Percentiles rank a stretch among this genome's conserved stretches.
Conservation (phyloP, 1,284 basidiomycete species). For the Moesziomyces aphidis region DNA sequence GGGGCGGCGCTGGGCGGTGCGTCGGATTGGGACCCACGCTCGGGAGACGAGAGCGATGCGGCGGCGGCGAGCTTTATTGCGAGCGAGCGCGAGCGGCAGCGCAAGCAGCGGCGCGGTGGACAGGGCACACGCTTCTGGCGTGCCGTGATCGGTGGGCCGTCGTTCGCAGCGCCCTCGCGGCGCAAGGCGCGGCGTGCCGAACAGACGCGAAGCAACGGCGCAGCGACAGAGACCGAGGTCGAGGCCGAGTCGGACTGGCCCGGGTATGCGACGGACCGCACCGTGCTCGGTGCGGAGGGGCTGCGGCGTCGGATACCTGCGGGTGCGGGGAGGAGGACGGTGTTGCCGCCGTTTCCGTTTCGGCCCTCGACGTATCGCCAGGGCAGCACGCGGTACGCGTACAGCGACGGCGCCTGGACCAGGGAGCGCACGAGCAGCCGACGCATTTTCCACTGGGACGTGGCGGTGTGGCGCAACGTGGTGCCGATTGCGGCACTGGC, state of each 20-base stretch:
- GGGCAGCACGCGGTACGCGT: slow-evolving; percentile 19
- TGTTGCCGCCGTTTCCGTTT: slow-evolving; percentile 19
- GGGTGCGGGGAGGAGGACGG: slow-evolving; percentile 6
- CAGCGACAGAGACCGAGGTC: slow-evolving; percentile 33
- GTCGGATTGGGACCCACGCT: slow-evolving; percentile 40
- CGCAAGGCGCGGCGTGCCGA: not conserved
- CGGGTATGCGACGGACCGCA: slow-evolving; percentile 32
- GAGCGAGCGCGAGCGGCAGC: slow-evolving; percentile 27
- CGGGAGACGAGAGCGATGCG: slow-evolving; percentile 45
- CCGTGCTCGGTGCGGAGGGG: slow-evolving; percentile 22
- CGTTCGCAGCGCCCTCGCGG: slow-evolving; percentile 24
- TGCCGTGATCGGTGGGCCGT: slow-evolving; percentile 56
- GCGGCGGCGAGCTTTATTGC: slow-evolving; percentile 27
- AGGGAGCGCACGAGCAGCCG: slow-evolving; percentile 39
- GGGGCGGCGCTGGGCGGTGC: slow-evolving; percentile 10
- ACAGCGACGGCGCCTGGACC: slow-evolving; percentile 17
- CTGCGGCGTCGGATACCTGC: slow-evolving; percentile 8
- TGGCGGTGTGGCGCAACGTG: slow-evolving; percentile 64
- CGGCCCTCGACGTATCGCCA: slow-evolving; percentile 16
- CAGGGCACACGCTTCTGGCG: slow-evolving; percentile 57
- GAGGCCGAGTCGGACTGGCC: slow-evolving; percentile 42
- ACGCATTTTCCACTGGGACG: slow-evolving; percentile 66
- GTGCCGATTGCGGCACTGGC: slow-evolving; percentile 60
- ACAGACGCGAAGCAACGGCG: not conserved
- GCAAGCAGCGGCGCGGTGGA: slow-evolving; percentile 33